Percentiles rank a stretch among this genome's conserved stretches.
Conservation (phyloP, 176 grass and related monocot genomes). For the Oryza nivara region DNA sequence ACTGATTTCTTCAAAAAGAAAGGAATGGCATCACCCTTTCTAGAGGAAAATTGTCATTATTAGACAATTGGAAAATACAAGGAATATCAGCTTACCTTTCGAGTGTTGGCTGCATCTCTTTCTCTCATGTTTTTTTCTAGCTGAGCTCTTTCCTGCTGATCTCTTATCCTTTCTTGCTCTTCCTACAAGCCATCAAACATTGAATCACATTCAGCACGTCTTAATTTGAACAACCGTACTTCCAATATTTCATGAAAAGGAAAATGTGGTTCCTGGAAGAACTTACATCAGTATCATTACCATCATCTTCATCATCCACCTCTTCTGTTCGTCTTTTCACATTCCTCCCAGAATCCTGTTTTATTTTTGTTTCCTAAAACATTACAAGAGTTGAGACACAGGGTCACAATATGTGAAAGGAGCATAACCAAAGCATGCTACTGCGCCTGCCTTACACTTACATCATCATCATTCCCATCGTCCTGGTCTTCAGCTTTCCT, state of each 20-base stretch:
- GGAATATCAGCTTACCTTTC: conserved; percentile 61
- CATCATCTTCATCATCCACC: conserved; percentile 51
- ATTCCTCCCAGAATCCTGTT: conserved; percentile 35
- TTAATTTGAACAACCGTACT: not conserved
- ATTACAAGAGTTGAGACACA: conserved; percentile 14
- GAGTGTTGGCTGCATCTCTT: conserved; percentile 76
- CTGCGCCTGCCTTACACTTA: conserved; percentile 42
- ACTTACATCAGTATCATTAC: conserved; percentile 52
- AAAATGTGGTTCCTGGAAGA: conserved; percentile 4
- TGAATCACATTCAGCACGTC: conserved; percentile 30
- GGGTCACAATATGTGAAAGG: not conserved
- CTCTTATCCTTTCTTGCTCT: conserved; percentile 70
- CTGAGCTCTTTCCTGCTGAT: conserved; percentile 89
- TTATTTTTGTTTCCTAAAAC: conserved; percentile 42
- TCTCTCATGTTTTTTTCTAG: conserved; percentile 90
- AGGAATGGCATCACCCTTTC: not conserved
- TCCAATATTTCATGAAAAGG: not conserved
- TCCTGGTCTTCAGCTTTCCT: conserved; percentile 66
- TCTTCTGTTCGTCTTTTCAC: conserved; percentile 52
- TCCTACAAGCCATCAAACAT: conserved; percentile 60
- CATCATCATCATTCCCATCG: conserved; percentile 60
- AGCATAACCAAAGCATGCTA: conserved; percentile 2
- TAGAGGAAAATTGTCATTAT: not conserved
- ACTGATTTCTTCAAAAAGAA: not conserved
- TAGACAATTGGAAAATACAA: not conserved